phyloP scores from a whole-genome alignment of 306 rosid species.

The Lagenaria siceraria region DNA sequence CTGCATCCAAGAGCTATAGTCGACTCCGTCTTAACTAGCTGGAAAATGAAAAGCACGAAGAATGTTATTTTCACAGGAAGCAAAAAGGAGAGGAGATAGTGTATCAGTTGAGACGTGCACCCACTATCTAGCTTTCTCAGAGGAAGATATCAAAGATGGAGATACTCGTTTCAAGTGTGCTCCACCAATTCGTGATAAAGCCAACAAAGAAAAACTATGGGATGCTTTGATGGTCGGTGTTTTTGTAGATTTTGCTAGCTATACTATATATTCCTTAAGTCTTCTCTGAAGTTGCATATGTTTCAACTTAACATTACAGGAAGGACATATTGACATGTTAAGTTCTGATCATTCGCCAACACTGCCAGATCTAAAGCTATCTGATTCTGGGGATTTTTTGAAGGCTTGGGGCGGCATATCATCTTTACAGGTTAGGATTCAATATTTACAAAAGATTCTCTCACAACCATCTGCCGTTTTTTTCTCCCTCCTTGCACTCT shows the following conservation, averaged over 20 bases:
- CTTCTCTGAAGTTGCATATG: not conserved
- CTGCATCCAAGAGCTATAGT: not conserved
- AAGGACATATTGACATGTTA: conserved; percentile 67
- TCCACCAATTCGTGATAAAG: conserved; percentile 79
- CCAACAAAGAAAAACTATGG: conserved; percentile 71
- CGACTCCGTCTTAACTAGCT: not conserved
- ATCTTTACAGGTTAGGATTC: conserved; percentile 56
- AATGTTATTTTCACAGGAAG: conserved; percentile 35
- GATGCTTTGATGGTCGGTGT: conserved; percentile 55
- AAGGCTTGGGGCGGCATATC: conserved; percentile 98
- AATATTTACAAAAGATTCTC: not conserved
- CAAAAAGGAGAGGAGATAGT: conserved; percentile 68
- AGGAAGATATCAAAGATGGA: conserved; percentile 66
- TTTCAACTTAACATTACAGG: conserved; percentile 29
- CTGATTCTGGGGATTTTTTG: conserved; percentile 66
- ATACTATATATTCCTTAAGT: not conserved
- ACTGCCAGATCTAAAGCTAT: conserved; percentile 74
- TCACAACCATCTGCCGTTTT: not conserved
- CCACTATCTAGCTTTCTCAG: conserved; percentile 75
- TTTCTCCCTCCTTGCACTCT: not conserved
- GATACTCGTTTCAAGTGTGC: conserved; percentile 90
- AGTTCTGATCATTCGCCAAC: conserved; percentile 94
- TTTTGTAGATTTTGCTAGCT: not conserved
- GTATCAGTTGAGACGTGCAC: conserved; percentile 80
- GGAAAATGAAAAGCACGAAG: not conserved